Conservation (phyloP, 148 eudicot species). For the Cornus kousa region DNA sequence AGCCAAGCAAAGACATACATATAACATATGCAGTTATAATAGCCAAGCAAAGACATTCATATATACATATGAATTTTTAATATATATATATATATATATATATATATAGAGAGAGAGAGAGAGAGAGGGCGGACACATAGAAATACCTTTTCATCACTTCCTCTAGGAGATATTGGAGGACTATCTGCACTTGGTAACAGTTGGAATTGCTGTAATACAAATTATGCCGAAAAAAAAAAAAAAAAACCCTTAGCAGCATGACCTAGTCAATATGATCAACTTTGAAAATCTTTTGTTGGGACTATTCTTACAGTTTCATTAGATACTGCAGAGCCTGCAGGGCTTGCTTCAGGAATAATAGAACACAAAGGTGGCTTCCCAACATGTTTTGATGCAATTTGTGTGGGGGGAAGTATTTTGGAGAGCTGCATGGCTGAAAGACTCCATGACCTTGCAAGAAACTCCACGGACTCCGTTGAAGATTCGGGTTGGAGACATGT, state of each 20-base stretch:
- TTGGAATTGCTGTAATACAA: slow-evolving; percentile 38
- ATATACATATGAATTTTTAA: no score
- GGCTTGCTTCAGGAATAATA: slow-evolving; percentile 16
- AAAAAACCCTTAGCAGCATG: not conserved
- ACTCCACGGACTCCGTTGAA: slow-evolving; percentile 86
- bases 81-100: not conserved
- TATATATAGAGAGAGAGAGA: not conserved
- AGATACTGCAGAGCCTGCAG: slow-evolving; percentile 24
- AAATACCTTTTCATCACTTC: slow-evolving; percentile 71
- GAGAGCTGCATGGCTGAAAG: slow-evolving; percentile 77
- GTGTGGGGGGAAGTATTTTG: slow-evolving; percentile 54
- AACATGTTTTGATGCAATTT: slow-evolving; percentile 13
- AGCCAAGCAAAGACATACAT: not conserved
- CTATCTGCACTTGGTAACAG: slow-evolving; percentile 36
- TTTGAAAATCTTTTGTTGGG: not conserved
- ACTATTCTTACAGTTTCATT: slow-evolving; percentile 38
- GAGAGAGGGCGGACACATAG: not conserved
- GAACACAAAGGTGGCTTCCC: slow-evolving; percentile 28
- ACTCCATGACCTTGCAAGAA: slow-evolving; percentile 89
- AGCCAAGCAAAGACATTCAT: not conserved
- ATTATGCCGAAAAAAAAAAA: no score
- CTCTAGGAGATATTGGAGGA: slow-evolving; percentile 68
- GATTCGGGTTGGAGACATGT: slow-evolving; percentile 73
- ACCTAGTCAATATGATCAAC: not conserved
- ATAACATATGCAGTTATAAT: no score